Conservation (phyloP, 148 eudicot genomes). For the Silene uniflora region DNA sequence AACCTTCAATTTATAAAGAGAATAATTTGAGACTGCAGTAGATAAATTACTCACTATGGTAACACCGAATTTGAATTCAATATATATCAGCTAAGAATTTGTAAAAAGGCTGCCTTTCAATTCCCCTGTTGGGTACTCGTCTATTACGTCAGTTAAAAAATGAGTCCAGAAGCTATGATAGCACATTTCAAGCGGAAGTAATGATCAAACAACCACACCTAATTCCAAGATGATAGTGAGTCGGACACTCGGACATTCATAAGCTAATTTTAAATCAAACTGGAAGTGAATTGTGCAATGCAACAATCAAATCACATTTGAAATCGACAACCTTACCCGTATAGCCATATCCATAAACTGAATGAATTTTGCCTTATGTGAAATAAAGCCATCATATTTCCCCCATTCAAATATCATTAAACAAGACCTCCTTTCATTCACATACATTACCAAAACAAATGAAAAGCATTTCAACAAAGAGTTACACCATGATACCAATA, state of each 20-base stretch:
- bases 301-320: neutral
- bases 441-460: neutral
- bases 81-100: too few species aligned
- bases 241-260: neutral
- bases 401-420: neutral
- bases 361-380: neutral
- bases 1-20: neutral
- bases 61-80: too few species aligned
- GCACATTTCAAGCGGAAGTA: too few species aligned
- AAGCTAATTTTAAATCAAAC: neutral
- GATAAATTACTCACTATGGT: neutral
- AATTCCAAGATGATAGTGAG: neutral
- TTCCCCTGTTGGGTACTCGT: neutral
- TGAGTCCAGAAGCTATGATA: neutral
- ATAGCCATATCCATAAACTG: neutral
- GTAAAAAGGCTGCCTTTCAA: neutral
- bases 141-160: neutral
- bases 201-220: neutral
- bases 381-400: constrained; percentile 10
- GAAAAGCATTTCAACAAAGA: neutral
- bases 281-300: neutral
- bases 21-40: neutral
- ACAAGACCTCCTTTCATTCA: neutral
- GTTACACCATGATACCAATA: neutral
- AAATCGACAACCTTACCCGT: neutral